Conservation (phyloP, 1,139 yeast genomes). For the Protomyces gravidus region DNA sequence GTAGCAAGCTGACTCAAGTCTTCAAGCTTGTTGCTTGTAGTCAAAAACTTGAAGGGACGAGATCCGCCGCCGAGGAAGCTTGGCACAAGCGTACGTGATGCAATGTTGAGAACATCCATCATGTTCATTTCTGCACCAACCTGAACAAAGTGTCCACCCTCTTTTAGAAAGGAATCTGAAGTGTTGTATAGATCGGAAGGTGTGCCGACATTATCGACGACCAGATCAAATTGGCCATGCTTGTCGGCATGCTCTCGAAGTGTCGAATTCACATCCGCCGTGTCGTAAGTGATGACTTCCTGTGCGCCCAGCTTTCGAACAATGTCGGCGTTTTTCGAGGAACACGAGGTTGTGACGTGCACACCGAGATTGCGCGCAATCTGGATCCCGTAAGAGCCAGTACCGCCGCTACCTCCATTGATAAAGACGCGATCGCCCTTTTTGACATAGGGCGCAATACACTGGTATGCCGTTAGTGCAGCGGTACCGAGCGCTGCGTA, state of each 20-base stretch:
- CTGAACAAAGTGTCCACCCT: conserved; percentile 20
- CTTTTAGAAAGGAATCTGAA: conserved; percentile 13
- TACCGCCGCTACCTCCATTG: conserved; percentile 30
- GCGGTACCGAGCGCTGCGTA: conserved; percentile 28
- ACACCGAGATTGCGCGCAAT: conserved; percentile 26
- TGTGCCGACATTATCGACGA: conserved; percentile 29
- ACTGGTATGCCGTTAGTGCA: conserved; percentile 28
- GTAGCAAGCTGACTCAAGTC: conserved; percentile 7
- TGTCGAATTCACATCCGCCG: conserved; percentile 4
- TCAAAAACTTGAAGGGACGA: conserved; percentile 12
- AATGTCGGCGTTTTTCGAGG: conserved; percentile 22
- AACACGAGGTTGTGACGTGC: conserved; percentile 22
- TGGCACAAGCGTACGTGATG: conserved; percentile 19
- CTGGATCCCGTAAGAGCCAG: conserved; percentile 26
- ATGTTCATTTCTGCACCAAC: conserved; percentile 9
- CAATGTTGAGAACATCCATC: neutral
- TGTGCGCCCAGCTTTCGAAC: conserved; percentile 27
- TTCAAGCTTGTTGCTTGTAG: neutral
- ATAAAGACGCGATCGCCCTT: conserved; percentile 23
- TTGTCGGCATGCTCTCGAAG: conserved; percentile 8
- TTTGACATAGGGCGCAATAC: conserved; percentile 10
- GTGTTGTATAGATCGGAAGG: conserved; percentile 11
- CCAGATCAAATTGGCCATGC: conserved; percentile 21
- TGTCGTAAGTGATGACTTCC: conserved; percentile 23
- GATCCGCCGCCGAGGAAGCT: conserved; percentile 25